These are phyloP conservation scores for Boeremia lycopersici DNA, from an alignment of 2,329 filamentous ascomycete genomes.

Conservation along the genomic window DNA sequence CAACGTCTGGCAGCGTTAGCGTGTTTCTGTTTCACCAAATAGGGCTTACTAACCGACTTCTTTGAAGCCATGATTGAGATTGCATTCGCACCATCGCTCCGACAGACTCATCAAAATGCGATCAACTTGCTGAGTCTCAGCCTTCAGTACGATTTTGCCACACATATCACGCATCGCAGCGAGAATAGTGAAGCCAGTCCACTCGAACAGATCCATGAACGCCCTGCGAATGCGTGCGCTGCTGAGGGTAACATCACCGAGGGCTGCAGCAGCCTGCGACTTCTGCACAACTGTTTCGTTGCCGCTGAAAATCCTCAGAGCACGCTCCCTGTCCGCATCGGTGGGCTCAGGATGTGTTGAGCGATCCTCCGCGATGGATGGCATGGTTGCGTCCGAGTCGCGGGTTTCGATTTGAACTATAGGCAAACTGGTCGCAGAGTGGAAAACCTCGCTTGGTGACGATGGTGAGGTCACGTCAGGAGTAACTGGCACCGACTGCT, in stretches of 20 bases:
- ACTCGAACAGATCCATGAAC: slow-evolving; percentile 94
- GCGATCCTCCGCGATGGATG: slow-evolving; percentile 43
- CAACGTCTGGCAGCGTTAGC: slow-evolving; percentile 70
- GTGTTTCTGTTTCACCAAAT: not conserved
- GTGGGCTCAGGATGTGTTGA: slow-evolving; percentile 52
- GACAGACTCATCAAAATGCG: slow-evolving; percentile 90
- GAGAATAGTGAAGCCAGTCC: slow-evolving; percentile 79
- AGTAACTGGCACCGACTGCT: slow-evolving; percentile 43
- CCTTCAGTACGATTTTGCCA: slow-evolving; percentile 78
- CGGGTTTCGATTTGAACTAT: slow-evolving; percentile 58
- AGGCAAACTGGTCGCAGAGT: slow-evolving; percentile 56
- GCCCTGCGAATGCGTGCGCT: slow-evolving; percentile 66
- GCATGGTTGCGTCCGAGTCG: slow-evolving; percentile 45
- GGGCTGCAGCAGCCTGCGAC: slow-evolving; percentile 82
- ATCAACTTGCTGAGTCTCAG: slow-evolving; percentile 96
- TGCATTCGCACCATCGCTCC: slow-evolving; percentile 90
- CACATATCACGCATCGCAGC: slow-evolving; percentile 80
- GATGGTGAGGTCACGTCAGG: slow-evolving; percentile 45
- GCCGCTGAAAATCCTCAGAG: slow-evolving; percentile 82
- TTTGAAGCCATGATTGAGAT: slow-evolving; percentile 91
- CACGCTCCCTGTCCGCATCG: slow-evolving; percentile 76
- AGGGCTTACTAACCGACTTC: slow-evolving; percentile 69
- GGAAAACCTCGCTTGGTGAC: slow-evolving; percentile 53
- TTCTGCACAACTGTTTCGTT: slow-evolving; percentile 81
- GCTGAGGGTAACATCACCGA: slow-evolving; percentile 71